These are phyloP conservation scores for Scedosporium aurantiacum DNA, from an alignment of 2,329 filamentous ascomycete species.

Conservation along the genomic window DNA sequence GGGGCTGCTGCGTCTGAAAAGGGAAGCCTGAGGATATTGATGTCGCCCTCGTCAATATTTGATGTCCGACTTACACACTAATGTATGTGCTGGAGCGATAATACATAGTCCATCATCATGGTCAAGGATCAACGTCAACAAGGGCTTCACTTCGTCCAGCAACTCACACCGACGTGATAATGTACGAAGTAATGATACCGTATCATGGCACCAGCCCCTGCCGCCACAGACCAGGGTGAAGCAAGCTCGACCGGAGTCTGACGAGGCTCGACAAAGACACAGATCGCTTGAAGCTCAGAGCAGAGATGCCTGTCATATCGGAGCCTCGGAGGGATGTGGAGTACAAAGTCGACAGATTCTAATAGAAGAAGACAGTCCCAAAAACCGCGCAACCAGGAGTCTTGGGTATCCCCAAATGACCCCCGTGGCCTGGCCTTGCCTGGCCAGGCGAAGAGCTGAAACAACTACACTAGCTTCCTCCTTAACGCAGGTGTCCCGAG, in stretches of 20 bases:
- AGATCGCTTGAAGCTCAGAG: not conserved
- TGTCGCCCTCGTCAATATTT: not conserved
- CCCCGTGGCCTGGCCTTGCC: not conserved
- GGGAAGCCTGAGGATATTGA: too few species aligned
- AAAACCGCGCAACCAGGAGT: not conserved
- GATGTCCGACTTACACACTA: not conserved
- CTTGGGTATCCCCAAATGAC: not conserved
- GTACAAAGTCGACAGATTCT: not conserved
- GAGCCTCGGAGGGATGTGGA: not conserved
- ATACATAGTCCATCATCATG: too few species aligned
- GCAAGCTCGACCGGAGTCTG: not conserved
- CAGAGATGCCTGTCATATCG: not conserved
- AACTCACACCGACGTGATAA: not conserved
- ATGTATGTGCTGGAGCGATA: not conserved
- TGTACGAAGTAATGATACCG: not conserved
- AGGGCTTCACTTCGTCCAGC: not conserved
- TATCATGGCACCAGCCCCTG: not conserved
- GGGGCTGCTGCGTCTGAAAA: too few species aligned
- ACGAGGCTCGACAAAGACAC: not conserved
- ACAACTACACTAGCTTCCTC: not conserved
- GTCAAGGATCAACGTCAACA: not conserved
- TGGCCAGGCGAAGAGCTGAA: not conserved
- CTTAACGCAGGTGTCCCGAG: too few species aligned
- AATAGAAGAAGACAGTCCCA: not conserved
- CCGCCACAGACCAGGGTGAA: not conserved